Evolutionary conservation across 257 asterid genomes (phyloP).

Genomic region (Solanum chilense): DNA sequence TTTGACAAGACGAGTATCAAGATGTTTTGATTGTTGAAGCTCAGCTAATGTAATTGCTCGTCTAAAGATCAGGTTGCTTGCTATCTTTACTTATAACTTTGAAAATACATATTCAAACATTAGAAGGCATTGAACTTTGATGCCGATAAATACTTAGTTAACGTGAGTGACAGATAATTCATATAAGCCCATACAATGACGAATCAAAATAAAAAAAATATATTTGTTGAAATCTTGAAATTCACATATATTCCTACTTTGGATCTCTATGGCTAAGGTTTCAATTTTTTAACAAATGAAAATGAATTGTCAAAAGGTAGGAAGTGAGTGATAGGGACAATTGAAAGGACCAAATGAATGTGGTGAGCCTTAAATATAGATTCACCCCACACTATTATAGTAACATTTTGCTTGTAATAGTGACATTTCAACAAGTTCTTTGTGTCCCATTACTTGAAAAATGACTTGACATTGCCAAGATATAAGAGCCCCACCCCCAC

Average conservation of each 20-base stretch:
- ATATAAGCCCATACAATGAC: background rate
- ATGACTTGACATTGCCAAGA: background rate
- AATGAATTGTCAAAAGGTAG: background rate
- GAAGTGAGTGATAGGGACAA: background rate
- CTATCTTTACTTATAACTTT: background rate
- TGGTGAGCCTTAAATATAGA: background rate
- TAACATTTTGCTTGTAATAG: background rate
- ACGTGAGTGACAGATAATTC: background rate
- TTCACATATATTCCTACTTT: background rate
- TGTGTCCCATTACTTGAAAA: background rate
- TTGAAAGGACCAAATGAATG: background rate
- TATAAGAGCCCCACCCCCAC: background rate
- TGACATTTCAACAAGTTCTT: background rate
- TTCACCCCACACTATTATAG: background rate
- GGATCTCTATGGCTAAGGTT: background rate
- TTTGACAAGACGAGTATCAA: background rate
- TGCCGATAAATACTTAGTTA: background rate
- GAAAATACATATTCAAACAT: background rate
- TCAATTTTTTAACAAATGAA: background rate
- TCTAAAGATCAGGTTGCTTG: background rate
- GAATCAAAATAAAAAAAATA: too few relatives aligned
- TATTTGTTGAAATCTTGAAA: background rate
- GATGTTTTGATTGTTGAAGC: background rate
- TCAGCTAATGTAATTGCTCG: background rate
- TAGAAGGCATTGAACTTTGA: background rate